Evolutionary conservation across 495 filamentous ascomycete genomes (phyloP), one percentile per base, ranked within the genome.

Genomic region (Aspergillus bridgeri): DNA sequence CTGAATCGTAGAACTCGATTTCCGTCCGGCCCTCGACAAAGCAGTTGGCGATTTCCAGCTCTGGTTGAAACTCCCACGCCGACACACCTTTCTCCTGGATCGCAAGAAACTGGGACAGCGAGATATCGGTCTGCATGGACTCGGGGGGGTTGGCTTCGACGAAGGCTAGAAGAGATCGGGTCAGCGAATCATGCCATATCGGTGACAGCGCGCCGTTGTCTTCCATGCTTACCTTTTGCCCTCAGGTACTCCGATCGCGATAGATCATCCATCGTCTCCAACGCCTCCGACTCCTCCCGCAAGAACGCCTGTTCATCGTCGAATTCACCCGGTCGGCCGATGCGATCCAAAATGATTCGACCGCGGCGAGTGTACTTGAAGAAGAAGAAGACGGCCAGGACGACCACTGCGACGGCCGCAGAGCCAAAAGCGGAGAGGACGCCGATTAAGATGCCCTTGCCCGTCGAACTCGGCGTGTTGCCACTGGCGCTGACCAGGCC

Each of bases 41-140:
- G 70, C 95, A 98, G 73, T 98, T 98, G 54, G 94, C 94, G 62
- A 98, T 97, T 71, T 98, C 94, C 38, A 98, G 75, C 72, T 98
- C 94, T 3, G 94, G 93, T 69, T 97, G 93, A 60, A 98, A 98
- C 70, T 98, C 94, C 94, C 94, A 98, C 8, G 94, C 94, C 6
- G 93, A 95, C 20, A 98, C 94, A 50, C 94, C 94, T 71, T 98
- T 98, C 72, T 98, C 94, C 76, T 98, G 94, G 61, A 98, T 98
- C 24, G 95, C 94, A 48, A 98, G 80, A 66, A 96, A 98, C 70
- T 98, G 94, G 43, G 95, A 97, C 57, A 98, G 74, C 24, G 94
- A 97, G 57, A 98, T 98, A 65, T 98, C 94, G 59, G 94, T 98
- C 64, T 92, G 91, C 59, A 90, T 76, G 1, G 95, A 98, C 69